Conservation (phyloP, 495 filamentous ascomycete species). For the Neurospora cerealis region DNA sequence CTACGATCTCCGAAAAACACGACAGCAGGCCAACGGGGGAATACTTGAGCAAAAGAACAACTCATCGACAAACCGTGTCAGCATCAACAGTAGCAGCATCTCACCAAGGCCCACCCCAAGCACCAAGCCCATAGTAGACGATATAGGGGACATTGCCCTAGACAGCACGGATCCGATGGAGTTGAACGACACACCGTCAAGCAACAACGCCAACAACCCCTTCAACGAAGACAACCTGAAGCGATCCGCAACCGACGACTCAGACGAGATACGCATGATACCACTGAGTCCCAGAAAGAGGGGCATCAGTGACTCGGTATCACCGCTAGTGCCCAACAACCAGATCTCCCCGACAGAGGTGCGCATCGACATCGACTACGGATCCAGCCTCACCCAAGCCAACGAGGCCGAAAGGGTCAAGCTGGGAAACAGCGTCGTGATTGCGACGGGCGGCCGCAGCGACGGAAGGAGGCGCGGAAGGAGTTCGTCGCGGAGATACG, state of each 20-base stretch:
- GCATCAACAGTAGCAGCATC: conserved; percentile 5
- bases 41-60: background rate
- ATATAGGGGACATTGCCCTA: conserved; percentile 12
- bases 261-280: background rate
- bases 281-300: background rate
- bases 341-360: conserved; percentile 10
- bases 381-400: conserved; percentile 9
- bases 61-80: background rate
- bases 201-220: conserved; percentile 3
- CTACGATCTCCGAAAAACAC: conserved; percentile 1
- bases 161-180: background rate
- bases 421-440: conserved; percentile 13
- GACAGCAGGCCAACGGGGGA: background rate
- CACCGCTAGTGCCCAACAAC: background rate
- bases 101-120: conserved; percentile 6
- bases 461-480: background rate
- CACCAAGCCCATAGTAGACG: conserved; percentile 15
- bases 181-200: background rate
- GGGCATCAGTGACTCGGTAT: background rate
- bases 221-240: conserved; percentile 4
- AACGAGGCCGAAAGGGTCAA: conserved; percentile 2
- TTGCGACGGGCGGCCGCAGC: conserved; percentile 3
- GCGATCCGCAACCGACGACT: background rate
- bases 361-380: conserved; percentile 13
- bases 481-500: conserved; percentile 2